Percentiles rank a stretch among this genome's conserved stretches.
Evolutionary conservation across 2,329 filamentous ascomycete species (phyloP).

Genomic region (Plectosphaerella sp.): DNA sequence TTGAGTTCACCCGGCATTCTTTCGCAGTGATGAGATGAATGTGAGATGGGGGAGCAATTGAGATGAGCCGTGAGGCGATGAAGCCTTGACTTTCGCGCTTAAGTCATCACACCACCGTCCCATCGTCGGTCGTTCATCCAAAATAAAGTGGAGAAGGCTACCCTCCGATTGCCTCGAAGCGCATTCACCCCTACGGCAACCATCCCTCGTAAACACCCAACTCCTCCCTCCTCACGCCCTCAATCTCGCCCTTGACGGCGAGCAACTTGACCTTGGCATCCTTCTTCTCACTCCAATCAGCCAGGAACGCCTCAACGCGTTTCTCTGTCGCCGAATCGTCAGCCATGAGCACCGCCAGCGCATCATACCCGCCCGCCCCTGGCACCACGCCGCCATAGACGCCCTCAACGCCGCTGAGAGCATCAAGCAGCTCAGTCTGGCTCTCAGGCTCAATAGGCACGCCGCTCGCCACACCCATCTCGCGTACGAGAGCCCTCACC

Average conservation of each 20-base stretch:
- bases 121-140: too few species aligned
- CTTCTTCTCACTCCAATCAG: slow-evolving; percentile 57
- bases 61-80: too few species aligned
- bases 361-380: slow-evolving; percentile 91
- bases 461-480: slow-evolving; percentile 68
- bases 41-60: too few species aligned
- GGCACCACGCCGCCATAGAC: slow-evolving; percentile 91
- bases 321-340: slow-evolving; percentile 64
- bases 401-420: slow-evolving; percentile 64
- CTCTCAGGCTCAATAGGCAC: slow-evolving; percentile 86
- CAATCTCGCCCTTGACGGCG: slow-evolving; percentile 66
- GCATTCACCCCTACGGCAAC: slow-evolving; percentile 18
- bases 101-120: too few species aligned
- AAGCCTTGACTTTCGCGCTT: too few species aligned
- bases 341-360: slow-evolving; percentile 72
- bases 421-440: slow-evolving; percentile 82
- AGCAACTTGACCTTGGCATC: slow-evolving; percentile 64
- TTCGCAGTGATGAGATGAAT: too few species aligned
- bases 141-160: too few species aligned
- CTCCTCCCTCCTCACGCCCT: slow-evolving; percentile 53
- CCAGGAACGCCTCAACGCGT: slow-evolving; percentile 58
- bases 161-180: too few species aligned
- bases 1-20: too few species aligned
- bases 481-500: slow-evolving; percentile 61
- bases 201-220: slow-evolving; percentile 38